Evolutionary conservation across 1,284 basidiomycete genomes (phyloP).

Genomic region (Gymnopus androsaceus): DNA sequence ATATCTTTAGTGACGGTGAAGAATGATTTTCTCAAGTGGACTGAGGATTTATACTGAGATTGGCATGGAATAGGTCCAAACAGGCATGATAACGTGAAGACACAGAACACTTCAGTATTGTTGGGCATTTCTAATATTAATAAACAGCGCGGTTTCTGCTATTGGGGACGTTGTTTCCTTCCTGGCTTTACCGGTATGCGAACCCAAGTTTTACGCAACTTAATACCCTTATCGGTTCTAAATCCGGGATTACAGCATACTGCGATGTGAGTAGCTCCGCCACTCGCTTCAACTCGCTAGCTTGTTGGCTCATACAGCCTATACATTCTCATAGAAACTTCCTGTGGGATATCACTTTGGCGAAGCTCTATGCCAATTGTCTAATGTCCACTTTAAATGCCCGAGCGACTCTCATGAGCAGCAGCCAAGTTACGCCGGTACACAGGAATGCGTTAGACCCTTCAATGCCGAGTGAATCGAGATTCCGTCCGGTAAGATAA

Average conservation of each 20-base stretch:
- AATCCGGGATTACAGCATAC: neutral
- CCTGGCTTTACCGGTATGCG: constrained; percentile 38
- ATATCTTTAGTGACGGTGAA: constrained; percentile 43
- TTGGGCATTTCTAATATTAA: neutral
- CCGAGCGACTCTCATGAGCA: constrained; percentile 8
- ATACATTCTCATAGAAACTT: constrained; percentile 22
- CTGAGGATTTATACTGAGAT: no score
- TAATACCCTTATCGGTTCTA: neutral
- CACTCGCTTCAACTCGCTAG: neutral
- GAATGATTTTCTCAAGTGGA: no score
- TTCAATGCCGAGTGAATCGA: neutral
- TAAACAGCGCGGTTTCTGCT: constrained; percentile 37
- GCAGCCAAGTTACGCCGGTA: neutral
- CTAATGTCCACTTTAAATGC: constrained; percentile 32
- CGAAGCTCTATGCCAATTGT: constrained; percentile 30
- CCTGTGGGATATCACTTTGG: constrained; percentile 28
- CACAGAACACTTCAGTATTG: no score
- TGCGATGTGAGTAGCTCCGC: constrained; percentile 7
- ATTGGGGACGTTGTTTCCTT: constrained; percentile 48
- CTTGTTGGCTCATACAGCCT: neutral
- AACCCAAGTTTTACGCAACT: neutral
- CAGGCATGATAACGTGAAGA: constrained; percentile 45
- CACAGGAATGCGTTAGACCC: neutral
- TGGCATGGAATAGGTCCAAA: no score
- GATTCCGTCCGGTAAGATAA: constrained; percentile 12